Evolutionary conservation across 257 asterid species (phyloP).

Genomic region (Scutellaria galericulata): DNA sequence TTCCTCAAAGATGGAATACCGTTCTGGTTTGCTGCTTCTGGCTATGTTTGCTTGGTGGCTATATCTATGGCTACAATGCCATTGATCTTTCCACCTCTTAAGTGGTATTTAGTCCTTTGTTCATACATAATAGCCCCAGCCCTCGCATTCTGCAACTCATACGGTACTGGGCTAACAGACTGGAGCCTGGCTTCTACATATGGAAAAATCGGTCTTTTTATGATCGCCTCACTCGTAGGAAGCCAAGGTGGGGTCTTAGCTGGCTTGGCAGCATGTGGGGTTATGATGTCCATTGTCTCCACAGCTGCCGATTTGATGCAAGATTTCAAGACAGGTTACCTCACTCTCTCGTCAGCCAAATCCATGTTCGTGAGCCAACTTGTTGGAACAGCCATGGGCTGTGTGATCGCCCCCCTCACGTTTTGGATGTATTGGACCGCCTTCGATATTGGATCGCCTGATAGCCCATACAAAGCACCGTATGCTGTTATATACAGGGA

Average conservation of each 20-base stretch:
- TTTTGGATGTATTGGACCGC: constrained; percentile 95
- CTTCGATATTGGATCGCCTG: constrained; percentile 89
- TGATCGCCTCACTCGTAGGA: constrained; percentile 86
- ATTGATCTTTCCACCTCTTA: constrained; percentile 81
- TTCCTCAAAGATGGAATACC: constrained; percentile 86
- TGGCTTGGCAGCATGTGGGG: constrained; percentile 93
- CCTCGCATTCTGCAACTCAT: constrained; percentile 95
- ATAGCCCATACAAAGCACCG: constrained; percentile 95
- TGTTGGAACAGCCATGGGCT: constrained; percentile 95
- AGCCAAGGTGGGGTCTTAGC: constrained; percentile 85
- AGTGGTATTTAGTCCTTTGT: constrained; percentile 94
- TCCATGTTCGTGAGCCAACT: constrained; percentile 96
- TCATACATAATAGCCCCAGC: constrained; percentile 92
- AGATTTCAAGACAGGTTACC: constrained; percentile 90
- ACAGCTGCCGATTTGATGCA: constrained; percentile 98
- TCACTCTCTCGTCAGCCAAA: constrained; percentile 85
- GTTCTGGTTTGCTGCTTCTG: constrained; percentile 86
- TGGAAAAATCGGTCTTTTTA: constrained; percentile 91
- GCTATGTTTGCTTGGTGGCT: constrained; percentile 86
- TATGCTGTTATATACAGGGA: constrained; percentile 87
- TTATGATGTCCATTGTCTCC: constrained; percentile 94
- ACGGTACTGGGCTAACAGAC: constrained; percentile 93
- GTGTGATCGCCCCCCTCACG: constrained; percentile 93
- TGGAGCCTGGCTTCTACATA: constrained; percentile 92
- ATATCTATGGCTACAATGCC: constrained; percentile 82